phyloP scores from a whole-genome alignment of 1,284 basidiomycete species.

The Neotropicomus parvogracilis region DNA sequence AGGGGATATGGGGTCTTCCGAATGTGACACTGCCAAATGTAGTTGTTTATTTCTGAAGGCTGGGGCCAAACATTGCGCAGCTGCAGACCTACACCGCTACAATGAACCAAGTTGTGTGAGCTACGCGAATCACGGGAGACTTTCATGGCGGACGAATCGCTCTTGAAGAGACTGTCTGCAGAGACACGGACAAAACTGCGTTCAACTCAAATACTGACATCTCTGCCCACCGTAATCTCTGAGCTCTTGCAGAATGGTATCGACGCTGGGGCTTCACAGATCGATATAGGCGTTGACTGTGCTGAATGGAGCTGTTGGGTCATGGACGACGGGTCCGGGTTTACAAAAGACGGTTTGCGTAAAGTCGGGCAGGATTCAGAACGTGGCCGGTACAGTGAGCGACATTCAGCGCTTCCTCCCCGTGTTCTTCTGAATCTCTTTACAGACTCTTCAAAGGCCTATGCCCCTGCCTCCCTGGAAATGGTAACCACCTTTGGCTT shows the following conservation, averaged over 20 bases:
- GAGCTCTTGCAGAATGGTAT: constrained; percentile 85
- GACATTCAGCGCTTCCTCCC: not conserved
- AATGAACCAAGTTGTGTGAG: constrained; percentile 1
- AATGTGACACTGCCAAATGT: constrained; percentile 56
- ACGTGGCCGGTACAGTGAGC: constrained; percentile 64
- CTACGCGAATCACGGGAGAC: not conserved
- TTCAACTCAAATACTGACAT: constrained; percentile 79
- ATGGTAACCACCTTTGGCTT: constrained; percentile 75
- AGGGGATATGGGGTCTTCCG: constrained; percentile 87
- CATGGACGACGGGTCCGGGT: constrained; percentile 77
- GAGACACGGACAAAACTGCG: constrained; percentile 66
- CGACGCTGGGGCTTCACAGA: constrained; percentile 59
- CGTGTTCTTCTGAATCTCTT: not conserved
- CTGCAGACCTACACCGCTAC: too few species aligned
- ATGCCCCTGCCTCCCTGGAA: constrained; percentile 46
- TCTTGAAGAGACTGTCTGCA: constrained; percentile 40
- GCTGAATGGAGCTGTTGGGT: constrained; percentile 79
- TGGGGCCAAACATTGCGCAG: constrained; percentile 23
- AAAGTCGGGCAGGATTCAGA: constrained; percentile 51
- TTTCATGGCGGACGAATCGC: constrained; percentile 22
- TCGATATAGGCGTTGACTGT: constrained; percentile 65
- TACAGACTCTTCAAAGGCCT: constrained; percentile 71
- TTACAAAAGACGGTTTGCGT: constrained; percentile 56
- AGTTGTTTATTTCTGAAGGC: constrained; percentile 27
- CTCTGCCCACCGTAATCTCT: constrained; percentile 71